A percentile compares a stretch with the other conserved stretches of the same genome.
Evolutionary conservation across 345 rosid genomes (phyloP).

Genomic region (Chamaenerion angustifolium): DNA sequence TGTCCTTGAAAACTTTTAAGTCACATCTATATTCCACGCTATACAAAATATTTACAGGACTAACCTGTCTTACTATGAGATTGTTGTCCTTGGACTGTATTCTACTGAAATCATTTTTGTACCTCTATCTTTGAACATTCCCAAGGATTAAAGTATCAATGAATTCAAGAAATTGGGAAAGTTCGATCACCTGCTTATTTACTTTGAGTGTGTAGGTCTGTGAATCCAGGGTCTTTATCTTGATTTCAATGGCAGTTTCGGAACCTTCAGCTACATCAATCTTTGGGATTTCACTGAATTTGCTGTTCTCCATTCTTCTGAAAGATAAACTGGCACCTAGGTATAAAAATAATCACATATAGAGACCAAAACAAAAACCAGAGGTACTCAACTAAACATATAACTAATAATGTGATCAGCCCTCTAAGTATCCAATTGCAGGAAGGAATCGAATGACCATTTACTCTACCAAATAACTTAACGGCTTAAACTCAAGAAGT

Average conservation of each 20-base stretch:
- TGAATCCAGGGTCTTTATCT: slow-evolving; percentile 61
- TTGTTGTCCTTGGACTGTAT: no score
- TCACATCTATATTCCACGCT: no score
- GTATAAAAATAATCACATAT: not conserved
- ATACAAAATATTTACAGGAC: no score
- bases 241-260: slow-evolving; percentile 51
- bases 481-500: no score
- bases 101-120: no score
- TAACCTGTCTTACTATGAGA: no score
- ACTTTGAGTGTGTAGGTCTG: slow-evolving; percentile 62
- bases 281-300: slow-evolving; percentile 19
- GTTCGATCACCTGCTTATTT: slow-evolving; percentile 44
- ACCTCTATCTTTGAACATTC: no score
- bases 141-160: no score
- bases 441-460: no score
- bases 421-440: no score
- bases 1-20: no score
- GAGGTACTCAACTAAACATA: not conserved
- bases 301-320: slow-evolving; percentile 38
- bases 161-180: not conserved
- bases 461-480: no score
- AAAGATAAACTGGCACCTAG: slow-evolving; percentile 12
- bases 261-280: slow-evolving; percentile 26
- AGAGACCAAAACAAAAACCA: not conserved
- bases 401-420: not conserved